These are phyloP conservation scores for Acanthamoeba castellanii DNA, from an alignment of 208 protist genomes.

Conservation along the genomic window DNA sequence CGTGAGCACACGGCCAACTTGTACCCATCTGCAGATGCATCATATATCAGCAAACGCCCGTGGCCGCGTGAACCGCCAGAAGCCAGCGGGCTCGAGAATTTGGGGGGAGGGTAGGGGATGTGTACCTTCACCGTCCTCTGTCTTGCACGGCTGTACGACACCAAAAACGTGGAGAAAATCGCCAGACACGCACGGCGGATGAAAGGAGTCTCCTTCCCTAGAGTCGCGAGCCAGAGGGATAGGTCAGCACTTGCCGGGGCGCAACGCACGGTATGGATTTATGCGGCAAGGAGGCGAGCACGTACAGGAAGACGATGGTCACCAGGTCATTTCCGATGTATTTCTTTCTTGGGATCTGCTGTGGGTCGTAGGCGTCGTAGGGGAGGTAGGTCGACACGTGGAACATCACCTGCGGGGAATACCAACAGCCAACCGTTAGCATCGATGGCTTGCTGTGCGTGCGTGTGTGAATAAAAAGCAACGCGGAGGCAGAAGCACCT, in stretches of 20 bases:
- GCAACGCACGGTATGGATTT: too few species aligned
- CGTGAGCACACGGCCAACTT: not conserved
- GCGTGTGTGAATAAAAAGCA: not conserved
- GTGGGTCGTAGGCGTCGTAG: not conserved
- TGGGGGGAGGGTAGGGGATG: not conserved
- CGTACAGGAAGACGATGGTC: constrained; percentile 33
- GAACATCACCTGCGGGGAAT: not conserved
- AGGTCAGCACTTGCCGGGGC: not conserved
- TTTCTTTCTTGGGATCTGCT: constrained; percentile 45
- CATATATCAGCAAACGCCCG: too few species aligned
- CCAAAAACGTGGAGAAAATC: constrained; percentile 41
- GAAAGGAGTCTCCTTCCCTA: not conserved
- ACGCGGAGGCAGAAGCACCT: not conserved
- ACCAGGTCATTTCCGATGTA: constrained; percentile 59
- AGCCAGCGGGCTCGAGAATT: not conserved
- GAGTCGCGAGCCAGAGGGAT: not conserved
- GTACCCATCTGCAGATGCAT: not conserved
- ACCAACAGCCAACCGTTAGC: not conserved
- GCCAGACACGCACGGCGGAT: constrained; percentile 6
- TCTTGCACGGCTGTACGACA: not conserved
- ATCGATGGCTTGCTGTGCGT: too few species aligned
- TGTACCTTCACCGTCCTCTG: not conserved
- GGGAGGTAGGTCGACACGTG: constrained; percentile 41
- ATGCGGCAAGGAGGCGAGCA: not conserved
- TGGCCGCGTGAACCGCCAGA: not conserved